Evolutionary conservation across 129 eudicot species (phyloP), one percentile per base, ranked within the genome.

Genomic region (Centella asiatica): DNA sequence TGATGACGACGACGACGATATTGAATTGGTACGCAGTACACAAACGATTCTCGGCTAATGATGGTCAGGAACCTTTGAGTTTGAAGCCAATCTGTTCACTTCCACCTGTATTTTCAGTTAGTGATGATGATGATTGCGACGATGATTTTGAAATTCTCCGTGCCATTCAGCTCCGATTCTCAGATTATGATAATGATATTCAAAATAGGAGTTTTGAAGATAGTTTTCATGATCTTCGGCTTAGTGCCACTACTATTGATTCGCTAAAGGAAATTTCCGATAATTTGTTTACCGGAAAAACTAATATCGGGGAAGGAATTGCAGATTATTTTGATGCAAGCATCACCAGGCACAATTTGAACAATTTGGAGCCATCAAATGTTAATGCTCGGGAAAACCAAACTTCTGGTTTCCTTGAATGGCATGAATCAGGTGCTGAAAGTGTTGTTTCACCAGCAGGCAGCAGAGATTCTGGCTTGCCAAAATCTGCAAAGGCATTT

Each of bases 101-200:
- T 33, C 73, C 73, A 36, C 90, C 95, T 10, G 71, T 57, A 13
- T 19, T 57, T 6, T 57, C 29, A 40, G 73, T 78, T 44, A 57
- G 56, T 7, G 62, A 50, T 28, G 83, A 52, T 24, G 57, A 73
- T 66, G 85, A 80, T 61, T 65, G 22, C 44, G 83, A 75, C 32
- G 84, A 77, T 17, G 97, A 86, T 81, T 83, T 76, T 25, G 87
- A 90, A 65, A 81, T 83, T 63, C 81, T 86, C 32, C 83, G 78
- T 60, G 87, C 84, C 10, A 81, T 90, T 74, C 81, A 79, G 63
- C 63, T 70, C 20, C 76, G 95, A 25, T 86, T 83, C 66, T 59
- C 78, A 1, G 77, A 78, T 50, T 83, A 80, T 57, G 54, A 65
- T 56, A 76, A 45, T 7, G 93, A 74, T 33, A 73, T 65, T 68